A percentile compares a stretch with the other conserved stretches of the same genome.
Evolutionary conservation across 306 rosid species (phyloP).

Genomic region (Trifolium fragiferum): DNA sequence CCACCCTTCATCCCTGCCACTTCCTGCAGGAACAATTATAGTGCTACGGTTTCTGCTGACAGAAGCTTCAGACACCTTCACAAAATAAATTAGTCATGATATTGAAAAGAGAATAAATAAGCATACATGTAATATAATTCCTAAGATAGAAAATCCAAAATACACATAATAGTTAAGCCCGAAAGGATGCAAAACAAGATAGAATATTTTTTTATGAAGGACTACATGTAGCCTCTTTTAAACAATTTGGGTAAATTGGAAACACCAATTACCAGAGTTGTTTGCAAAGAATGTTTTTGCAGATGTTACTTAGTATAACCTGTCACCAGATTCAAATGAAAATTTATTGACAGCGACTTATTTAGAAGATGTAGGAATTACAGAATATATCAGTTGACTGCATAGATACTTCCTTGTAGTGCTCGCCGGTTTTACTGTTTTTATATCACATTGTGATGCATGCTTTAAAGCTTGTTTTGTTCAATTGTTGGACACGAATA

Average conservation of each 20-base stretch:
- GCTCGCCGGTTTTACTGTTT: conserved; percentile 22
- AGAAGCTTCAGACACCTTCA: conserved; percentile 96
- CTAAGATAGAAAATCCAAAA: conserved; percentile 10
- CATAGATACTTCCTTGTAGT: conserved; percentile 26
- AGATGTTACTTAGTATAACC: conserved; percentile 2
- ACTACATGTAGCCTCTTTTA: conserved; percentile 16
- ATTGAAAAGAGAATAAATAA: conserved; percentile 37
- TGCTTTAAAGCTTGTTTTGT: conserved; percentile 6
- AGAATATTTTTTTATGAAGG: conserved; percentile 9
- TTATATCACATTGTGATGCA: conserved; percentile 10
- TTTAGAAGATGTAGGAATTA: conserved; percentile 8
- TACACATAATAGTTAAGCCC: neutral
- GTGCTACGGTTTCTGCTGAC: conserved; percentile 99
- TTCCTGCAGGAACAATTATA: conserved; percentile 98
- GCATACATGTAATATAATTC: conserved; percentile 15
- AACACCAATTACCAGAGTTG: neutral
- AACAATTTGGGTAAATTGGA: conserved; percentile 4
- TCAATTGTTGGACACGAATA: conserved; percentile 2
- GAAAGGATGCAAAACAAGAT: conserved; percentile 28
- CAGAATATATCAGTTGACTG: conserved; percentile 1
- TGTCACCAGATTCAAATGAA: conserved; percentile 29
- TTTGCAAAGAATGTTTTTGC: conserved; percentile 18
- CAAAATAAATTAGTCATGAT: conserved; percentile 39
- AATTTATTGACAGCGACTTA: conserved; percentile 19
- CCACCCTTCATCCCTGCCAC: conserved; percentile 97